Evolutionary conservation across 352 stramenopile species (phyloP), one percentile per base, ranked within the genome.

Genomic region (Phytopythium mirpurense): DNA sequence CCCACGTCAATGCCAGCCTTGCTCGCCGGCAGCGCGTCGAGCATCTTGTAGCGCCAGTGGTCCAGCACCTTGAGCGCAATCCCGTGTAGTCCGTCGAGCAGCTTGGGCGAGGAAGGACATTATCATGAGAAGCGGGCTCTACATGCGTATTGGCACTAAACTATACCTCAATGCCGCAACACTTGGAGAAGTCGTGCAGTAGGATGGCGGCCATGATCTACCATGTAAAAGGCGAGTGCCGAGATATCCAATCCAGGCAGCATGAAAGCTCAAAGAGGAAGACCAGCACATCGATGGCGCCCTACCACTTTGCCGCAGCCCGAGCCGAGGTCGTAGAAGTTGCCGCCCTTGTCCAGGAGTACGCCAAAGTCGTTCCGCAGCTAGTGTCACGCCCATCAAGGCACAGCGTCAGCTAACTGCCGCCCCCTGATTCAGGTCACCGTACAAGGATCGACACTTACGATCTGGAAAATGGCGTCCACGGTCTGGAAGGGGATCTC

Each of bases 281-380:
- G n/a, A n/a, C n/a, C n/a, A n/a, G n/a, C 37, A n/a, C n/a, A 27
- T 43, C n/a, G n/a, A 21, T 21, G n/a, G 15, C 32, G 16, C 23
- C 72, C 35, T 55, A 87, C 76, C 55, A 85, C 76, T 87, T 87
- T 87, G 56, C 76, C 76, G 46, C 76, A 87, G 16, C 76, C 76
- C 11, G 76, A 87, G 41, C 76, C 76, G 19, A 87, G 75, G 38
- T 87, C 76, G 59, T 87, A 87, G 51, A 87, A 87, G 37, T 76
- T 81, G 21, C 76, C 76, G 42, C 76, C 71, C 52, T 72, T 73
- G 44, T 87, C 76, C 44, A 87, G 61, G 44, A 87, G 44, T 19
- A 78, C 63, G 21, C 76, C 76, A 37, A 83, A 85, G 52, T 87
- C 58, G 40, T 63, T 59, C 10, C 76, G 72, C 73, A 87, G 78